A percentile compares a stretch with the other conserved stretches of the same genome.
phyloP scores from a whole-genome alignment of 2,329 filamentous ascomycete genomes.

The Drechslera avenae region DNA sequence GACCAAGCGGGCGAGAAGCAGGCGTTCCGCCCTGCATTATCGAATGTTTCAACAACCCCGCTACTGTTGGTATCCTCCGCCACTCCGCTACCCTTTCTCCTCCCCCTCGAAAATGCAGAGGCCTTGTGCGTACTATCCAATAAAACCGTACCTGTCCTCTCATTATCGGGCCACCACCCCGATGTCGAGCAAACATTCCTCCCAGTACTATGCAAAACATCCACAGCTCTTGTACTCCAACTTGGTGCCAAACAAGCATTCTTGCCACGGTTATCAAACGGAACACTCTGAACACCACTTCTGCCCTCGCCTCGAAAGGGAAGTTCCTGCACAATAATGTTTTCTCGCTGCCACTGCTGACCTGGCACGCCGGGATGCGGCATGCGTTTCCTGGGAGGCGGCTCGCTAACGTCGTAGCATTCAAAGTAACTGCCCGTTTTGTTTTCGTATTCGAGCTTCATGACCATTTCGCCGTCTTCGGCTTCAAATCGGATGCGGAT shows the following conservation, averaged over 20 bases:
- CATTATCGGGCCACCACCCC: slow-evolving; percentile 26
- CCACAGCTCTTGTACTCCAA: slow-evolving; percentile 5
- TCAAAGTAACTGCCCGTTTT: slow-evolving; percentile 16
- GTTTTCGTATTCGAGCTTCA: slow-evolving; percentile 37
- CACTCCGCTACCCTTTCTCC: too few relatives aligned
- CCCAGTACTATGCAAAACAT: slow-evolving; percentile 25
- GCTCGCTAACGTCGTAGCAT: slow-evolving; percentile 11
- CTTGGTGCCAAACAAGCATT: slow-evolving; percentile 7
- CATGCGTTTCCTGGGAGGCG: background rate
- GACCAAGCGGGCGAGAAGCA: too few relatives aligned
- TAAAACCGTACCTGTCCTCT: slow-evolving; percentile 1
- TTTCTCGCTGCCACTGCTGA: slow-evolving; percentile 12
- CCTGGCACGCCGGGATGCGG: background rate
- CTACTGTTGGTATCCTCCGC: too few relatives aligned
- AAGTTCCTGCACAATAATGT: slow-evolving; percentile 2
- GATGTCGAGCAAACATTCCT: slow-evolving; percentile 30
- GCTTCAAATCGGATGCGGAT: slow-evolving; percentile 32
- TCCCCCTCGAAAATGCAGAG: slow-evolving; percentile 3
- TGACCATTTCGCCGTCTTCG: slow-evolving; percentile 37
- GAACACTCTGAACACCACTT: too few relatives aligned
- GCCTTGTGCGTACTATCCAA: slow-evolving; percentile 15
- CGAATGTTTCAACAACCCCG: too few relatives aligned
- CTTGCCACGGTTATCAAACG: background rate
- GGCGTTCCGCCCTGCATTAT: too few relatives aligned
- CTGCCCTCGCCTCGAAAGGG: background rate